Evolutionary conservation across 1,284 basidiomycete species (phyloP).

Genomic region (Apiotrichum gamsii): DNA sequence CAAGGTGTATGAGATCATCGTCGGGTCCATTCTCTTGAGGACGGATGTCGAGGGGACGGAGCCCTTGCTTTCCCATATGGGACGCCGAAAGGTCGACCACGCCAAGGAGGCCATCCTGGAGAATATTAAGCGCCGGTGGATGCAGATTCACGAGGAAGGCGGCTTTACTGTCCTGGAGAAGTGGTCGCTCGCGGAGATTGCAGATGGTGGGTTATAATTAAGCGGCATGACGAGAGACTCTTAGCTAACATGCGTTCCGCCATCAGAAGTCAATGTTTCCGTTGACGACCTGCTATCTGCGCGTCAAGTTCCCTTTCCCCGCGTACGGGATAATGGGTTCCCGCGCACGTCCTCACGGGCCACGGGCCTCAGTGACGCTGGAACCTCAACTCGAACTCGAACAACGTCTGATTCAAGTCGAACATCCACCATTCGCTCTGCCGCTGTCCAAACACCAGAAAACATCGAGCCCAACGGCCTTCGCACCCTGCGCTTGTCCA

Average conservation of each 20-base stretch:
- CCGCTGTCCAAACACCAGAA: neutral
- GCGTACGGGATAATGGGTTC: slow-evolving; percentile 6
- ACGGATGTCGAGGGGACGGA: slow-evolving; percentile 58
- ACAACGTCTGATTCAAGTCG: neutral
- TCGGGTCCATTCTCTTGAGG: slow-evolving; percentile 64
- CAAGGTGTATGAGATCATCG: slow-evolving; percentile 65
- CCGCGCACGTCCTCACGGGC: slow-evolving; percentile 20
- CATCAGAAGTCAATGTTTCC: slow-evolving; percentile 67
- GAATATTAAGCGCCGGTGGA: slow-evolving; percentile 58
- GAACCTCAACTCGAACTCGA: neutral
- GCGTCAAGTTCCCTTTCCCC: slow-evolving; percentile 9
- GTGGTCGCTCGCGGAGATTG: slow-evolving; percentile 83
- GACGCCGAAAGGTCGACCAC: slow-evolving; percentile 63
- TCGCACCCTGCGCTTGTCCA: slow-evolving; percentile 27
- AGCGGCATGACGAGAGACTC: too few species aligned
- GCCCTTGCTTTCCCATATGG: slow-evolving; percentile 60
- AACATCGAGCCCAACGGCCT: slow-evolving; percentile 26
- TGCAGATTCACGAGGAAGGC: slow-evolving; percentile 66
- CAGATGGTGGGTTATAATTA: slow-evolving; percentile 58
- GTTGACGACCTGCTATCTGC: slow-evolving; percentile 59
- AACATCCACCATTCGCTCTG: slow-evolving; percentile 1
- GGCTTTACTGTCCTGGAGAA: slow-evolving; percentile 73
- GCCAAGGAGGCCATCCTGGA: slow-evolving; percentile 58
- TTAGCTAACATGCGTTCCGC: neutral
- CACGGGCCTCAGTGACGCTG: slow-evolving; percentile 11